These are phyloP conservation scores for Ostreobium quekettii DNA, from an alignment of 139 green algal species.

Conservation along the genomic window DNA sequence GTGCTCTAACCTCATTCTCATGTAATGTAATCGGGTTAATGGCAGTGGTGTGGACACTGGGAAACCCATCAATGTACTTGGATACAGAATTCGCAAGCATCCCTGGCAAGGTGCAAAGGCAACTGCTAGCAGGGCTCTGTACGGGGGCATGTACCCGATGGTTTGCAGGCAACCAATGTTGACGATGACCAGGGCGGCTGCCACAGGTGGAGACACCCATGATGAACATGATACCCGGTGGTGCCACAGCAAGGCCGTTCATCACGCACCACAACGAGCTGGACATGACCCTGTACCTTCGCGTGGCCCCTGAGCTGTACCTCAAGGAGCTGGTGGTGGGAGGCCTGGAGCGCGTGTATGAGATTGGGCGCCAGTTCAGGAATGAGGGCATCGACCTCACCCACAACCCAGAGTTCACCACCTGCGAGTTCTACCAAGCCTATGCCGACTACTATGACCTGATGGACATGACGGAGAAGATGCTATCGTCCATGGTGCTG, in stretches of 20 bases:
- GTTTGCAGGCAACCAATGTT: too few species aligned
- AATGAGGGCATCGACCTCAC: slow-evolving; percentile 99
- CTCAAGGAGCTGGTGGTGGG: slow-evolving; percentile 98
- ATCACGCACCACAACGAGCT: slow-evolving; percentile 98
- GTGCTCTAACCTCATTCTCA: too few species aligned
- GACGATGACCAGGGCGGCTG: too few species aligned
- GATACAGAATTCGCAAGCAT: too few species aligned
- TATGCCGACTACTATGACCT: slow-evolving; percentile 99
- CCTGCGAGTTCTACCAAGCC: slow-evolving; percentile 94
- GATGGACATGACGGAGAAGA: slow-evolving; percentile 91
- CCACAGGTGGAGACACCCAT: slow-evolving; percentile 81
- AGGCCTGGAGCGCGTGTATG: slow-evolving; percentile 93
- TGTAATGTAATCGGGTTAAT: too few species aligned
- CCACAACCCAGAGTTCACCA: slow-evolving; percentile 99
- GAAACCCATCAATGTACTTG: too few species aligned
- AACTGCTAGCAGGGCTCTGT: too few species aligned
- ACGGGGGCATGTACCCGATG: too few species aligned
- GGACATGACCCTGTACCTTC: slow-evolving; percentile 97
- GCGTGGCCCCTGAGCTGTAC: slow-evolving; percentile 97
- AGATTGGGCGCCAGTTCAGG: slow-evolving; percentile 76
- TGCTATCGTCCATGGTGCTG: slow-evolving; percentile 87
- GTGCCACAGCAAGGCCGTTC: slow-evolving; percentile 90
- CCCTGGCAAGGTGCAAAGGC: too few species aligned
- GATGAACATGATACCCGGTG: slow-evolving; percentile 93
- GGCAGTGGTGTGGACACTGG: too few species aligned